These are phyloP conservation scores for Argentina anserina DNA, from an alignment of 306 rosid genomes.

Conservation along the genomic window DNA sequence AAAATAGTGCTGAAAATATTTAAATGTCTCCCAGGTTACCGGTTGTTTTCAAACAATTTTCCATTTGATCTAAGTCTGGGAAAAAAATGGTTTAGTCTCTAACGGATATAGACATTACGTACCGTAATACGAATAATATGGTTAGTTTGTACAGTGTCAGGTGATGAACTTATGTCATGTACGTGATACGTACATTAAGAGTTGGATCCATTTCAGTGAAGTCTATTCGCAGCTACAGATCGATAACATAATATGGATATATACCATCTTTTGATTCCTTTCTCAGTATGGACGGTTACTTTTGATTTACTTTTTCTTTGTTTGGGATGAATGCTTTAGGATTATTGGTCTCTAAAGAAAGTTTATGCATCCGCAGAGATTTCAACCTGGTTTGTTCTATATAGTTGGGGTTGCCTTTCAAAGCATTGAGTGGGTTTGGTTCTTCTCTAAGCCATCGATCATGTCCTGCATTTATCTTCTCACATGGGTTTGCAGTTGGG, in stretches of 20 bases:
- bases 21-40: too few species aligned
- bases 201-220: neutral
- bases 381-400: neutral
- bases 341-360: neutral
- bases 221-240: neutral
- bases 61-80: too few species aligned
- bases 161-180: neutral
- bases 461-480: neutral
- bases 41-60: too few species aligned
- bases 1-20: too few species aligned
- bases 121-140: too few species aligned
- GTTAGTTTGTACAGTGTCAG: neutral
- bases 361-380: neutral
- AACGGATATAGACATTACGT: too few species aligned
- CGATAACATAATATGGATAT: neutral
- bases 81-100: too few species aligned
- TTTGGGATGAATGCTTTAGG: neutral
- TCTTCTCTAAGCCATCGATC: neutral
- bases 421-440: neutral
- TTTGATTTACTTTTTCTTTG: conserved; percentile 6
- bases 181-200: neutral
- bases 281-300: neutral
- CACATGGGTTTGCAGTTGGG: conserved; percentile 10
- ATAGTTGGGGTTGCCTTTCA: neutral
- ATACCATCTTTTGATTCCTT: neutral